phyloP scores from a whole-genome alignment of 805 yeast genomes.

The Ogataea pilisensis region DNA sequence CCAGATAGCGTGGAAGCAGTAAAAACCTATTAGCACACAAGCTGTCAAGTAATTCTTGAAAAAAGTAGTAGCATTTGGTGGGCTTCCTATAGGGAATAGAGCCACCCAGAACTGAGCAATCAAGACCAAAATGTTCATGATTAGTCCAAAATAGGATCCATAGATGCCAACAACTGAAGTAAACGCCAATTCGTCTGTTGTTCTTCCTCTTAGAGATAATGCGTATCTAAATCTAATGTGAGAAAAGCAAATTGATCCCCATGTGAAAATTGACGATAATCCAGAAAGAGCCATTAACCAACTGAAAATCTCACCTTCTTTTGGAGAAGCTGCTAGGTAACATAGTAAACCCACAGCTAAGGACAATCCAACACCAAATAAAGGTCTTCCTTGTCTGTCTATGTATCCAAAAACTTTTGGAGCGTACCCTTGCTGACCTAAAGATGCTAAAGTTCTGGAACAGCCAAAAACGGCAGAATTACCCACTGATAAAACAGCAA shows the following conservation, averaged over 20 bases:
- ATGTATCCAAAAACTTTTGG: constrained; percentile 61
- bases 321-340: constrained; percentile 55
- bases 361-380: constrained; percentile 57
- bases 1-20: constrained; percentile 29
- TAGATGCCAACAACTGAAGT: constrained; percentile 59
- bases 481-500: constrained; percentile 71
- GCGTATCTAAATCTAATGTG: constrained; percentile 70
- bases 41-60: constrained; percentile 61
- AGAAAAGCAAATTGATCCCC: constrained; percentile 68
- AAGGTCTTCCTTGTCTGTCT: constrained; percentile 73
- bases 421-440: constrained; percentile 66
- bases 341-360: constrained; percentile 52
- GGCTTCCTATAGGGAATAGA: constrained; percentile 56
- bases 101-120: constrained; percentile 81
- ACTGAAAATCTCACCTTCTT: constrained; percentile 52
- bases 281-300: constrained; percentile 80
- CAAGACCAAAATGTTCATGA: constrained; percentile 54
- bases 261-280: constrained; percentile 65
- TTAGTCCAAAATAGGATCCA: constrained; percentile 61
- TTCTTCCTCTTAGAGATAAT: constrained; percentile 58
- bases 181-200: constrained; percentile 60
- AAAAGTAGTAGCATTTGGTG: constrained; percentile 50
- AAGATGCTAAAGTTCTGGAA: constrained; percentile 62
- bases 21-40: constrained; percentile 55
- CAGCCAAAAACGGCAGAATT: constrained; percentile 70